Evolutionary conservation across 1,284 basidiomycete genomes (phyloP).

Genomic region (Rhizopogon hawkerae): DNA sequence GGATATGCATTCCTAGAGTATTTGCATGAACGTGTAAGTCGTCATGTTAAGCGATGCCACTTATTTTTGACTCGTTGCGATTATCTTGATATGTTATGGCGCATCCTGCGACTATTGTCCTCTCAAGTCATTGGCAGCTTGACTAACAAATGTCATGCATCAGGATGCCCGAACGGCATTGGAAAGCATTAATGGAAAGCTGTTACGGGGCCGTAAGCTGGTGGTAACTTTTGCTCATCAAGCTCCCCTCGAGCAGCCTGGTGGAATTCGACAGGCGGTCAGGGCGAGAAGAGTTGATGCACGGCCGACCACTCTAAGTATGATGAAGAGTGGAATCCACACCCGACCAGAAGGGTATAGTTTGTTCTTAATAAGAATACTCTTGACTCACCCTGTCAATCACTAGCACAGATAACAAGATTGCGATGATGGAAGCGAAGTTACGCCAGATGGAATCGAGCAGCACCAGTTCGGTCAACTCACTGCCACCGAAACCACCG

Average conservation of each 20-base stretch:
- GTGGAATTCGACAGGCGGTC: slow-evolving; percentile 33
- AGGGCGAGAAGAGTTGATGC: slow-evolving; percentile 19
- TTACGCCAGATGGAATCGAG: slow-evolving; percentile 65
- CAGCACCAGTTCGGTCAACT: slow-evolving; percentile 15
- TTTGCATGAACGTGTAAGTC: slow-evolving; percentile 68
- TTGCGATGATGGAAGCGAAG: slow-evolving; percentile 94
- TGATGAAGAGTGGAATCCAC: slow-evolving; percentile 67
- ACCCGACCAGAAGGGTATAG: slow-evolving; percentile 50
- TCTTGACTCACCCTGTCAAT: background rate
- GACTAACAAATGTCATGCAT: slow-evolving; percentile 5
- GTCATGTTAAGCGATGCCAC: slow-evolving; percentile 16
- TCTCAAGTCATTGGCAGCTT: slow-evolving; percentile 1
- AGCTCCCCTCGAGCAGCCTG: slow-evolving; percentile 46
- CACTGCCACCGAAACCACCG: slow-evolving; percentile 20
- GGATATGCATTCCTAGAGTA: slow-evolving; percentile 96
- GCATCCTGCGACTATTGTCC: background rate
- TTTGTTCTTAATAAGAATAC: background rate
- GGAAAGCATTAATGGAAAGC: slow-evolving; percentile 66
- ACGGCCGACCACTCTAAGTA: slow-evolving; percentile 79
- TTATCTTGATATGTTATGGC: background rate
- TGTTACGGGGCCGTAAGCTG: slow-evolving; percentile 79
- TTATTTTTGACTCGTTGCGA: slow-evolving; percentile 22
- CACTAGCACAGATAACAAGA: slow-evolving; percentile 75
- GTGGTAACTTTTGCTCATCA: slow-evolving; percentile 87
- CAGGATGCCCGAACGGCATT: slow-evolving; percentile 85